Percentiles rank a stretch among this genome's conserved stretches.
Evolutionary conservation across 192 early-diverging fungal species (phyloP).

Genomic region (Entophlyctis luteolus): DNA sequence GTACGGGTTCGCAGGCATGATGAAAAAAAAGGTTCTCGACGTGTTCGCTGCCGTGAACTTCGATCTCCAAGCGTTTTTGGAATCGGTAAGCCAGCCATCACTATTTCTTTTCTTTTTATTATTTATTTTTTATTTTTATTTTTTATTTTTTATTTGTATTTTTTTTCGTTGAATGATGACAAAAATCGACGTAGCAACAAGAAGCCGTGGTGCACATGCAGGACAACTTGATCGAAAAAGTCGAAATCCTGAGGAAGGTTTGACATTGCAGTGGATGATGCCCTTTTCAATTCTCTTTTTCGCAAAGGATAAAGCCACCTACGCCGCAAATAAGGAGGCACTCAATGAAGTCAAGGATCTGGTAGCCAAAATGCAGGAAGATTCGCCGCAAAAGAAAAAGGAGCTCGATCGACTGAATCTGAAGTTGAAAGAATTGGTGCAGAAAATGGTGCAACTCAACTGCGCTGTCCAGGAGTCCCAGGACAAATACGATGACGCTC

Average conservation of each 20-base stretch:
- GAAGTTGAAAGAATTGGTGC: constrained; percentile 14
- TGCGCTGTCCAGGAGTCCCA: constrained; percentile 24
- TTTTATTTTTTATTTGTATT: too few relatives aligned
- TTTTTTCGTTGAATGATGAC: too few relatives aligned
- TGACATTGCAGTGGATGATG: too few relatives aligned
- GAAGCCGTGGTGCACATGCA: constrained; percentile 23
- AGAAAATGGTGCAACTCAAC: constrained; percentile 34
- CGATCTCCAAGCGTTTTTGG: constrained; percentile 26
- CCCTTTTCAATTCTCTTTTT: too few relatives aligned
- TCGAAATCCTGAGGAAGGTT: too few relatives aligned
- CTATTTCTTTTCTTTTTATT: too few relatives aligned
- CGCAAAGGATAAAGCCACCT: neutral
- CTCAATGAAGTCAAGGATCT: constrained; percentile 28
- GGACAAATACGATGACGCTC: constrained; percentile 21
- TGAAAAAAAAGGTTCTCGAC: constrained; percentile 38
- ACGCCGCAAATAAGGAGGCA: constrained; percentile 16
- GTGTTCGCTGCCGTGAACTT: constrained; percentile 20
- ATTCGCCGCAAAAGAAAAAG: constrained; percentile 9
- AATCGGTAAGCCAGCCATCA: constrained; percentile 18
- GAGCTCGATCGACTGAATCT: constrained; percentile 25
- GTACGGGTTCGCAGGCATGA: constrained; percentile 30
- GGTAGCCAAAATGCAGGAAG: constrained; percentile 3
- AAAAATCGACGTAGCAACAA: constrained; percentile 18
- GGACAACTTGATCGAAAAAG: constrained; percentile 27
- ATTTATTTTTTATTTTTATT: too few relatives aligned